phyloP scores from a whole-genome alignment of 2,329 filamentous ascomycete genomes.

The Penicillium verrucosum region DNA sequence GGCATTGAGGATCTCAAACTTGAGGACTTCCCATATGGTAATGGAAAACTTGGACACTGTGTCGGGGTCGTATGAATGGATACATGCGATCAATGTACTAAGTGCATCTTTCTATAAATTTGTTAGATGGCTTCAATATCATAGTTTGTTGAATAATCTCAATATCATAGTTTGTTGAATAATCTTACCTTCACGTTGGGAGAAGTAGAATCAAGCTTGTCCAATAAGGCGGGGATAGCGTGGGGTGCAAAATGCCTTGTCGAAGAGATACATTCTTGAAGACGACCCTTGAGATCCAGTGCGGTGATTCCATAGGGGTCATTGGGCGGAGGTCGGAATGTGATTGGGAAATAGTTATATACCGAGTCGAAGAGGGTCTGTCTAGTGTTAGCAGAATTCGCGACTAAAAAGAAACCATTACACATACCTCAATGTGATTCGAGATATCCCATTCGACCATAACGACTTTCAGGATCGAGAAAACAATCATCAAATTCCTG shows the following conservation, averaged over 20 bases:
- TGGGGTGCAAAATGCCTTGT: conserved; percentile 63
- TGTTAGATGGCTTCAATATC: conserved; percentile 18
- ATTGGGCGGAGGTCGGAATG: conserved; percentile 65
- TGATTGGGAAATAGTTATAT: conserved; percentile 71
- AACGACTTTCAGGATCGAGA: conserved; percentile 63
- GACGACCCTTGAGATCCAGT: conserved; percentile 62
- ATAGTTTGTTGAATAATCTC: background rate
- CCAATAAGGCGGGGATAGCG: conserved; percentile 63
- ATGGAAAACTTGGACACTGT: conserved; percentile 62
- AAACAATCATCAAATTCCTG: conserved; percentile 67
- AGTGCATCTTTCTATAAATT: conserved; percentile 57
- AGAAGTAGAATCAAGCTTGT: conserved; percentile 67
- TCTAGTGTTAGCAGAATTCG: conserved; percentile 15
- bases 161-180: background rate
- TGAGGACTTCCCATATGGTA: conserved; percentile 65
- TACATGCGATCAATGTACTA: conserved; percentile 59
- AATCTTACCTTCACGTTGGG: conserved; percentile 61
- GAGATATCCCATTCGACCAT: conserved; percentile 67
- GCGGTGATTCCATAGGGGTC: conserved; percentile 68
- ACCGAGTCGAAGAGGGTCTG: conserved; percentile 62
- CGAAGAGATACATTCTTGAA: conserved; percentile 63
- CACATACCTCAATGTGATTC: conserved; percentile 54
- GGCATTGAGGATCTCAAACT: conserved; percentile 65
- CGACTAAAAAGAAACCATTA: too few species aligned
- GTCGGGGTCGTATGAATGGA: conserved; percentile 56